A percentile compares a stretch with the other conserved stretches of the same genome.
These are phyloP conservation scores for Combretum micranthum DNA, from an alignment of 345 rosid species.

Conservation along the genomic window DNA sequence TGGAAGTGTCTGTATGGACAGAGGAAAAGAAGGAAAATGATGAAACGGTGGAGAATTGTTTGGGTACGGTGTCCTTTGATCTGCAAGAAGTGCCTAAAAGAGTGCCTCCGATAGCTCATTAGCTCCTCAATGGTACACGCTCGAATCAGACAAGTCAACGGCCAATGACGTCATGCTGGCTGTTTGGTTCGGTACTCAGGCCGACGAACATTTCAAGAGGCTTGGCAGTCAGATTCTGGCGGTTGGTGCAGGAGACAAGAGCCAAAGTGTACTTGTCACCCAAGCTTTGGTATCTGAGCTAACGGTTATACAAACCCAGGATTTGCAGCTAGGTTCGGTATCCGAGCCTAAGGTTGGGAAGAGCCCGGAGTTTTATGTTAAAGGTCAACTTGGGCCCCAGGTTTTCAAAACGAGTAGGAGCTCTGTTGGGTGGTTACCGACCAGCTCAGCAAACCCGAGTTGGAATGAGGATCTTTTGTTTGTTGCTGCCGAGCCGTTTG, in stretches of 20 bases:
- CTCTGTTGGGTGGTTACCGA: constrained; percentile 36
- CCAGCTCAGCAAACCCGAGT: constrained; percentile 57
- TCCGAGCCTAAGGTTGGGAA: constrained; percentile 53
- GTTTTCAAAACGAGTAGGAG: constrained; percentile 74
- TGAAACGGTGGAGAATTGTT: constrained; percentile 37
- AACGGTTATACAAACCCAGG: constrained; percentile 98
- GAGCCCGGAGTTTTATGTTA: constrained; percentile 62
- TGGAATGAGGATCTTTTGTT: constrained; percentile 94
- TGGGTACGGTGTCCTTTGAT: constrained; percentile 89
- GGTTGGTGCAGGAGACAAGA: constrained; percentile 85
- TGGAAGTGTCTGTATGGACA: constrained; percentile 77
- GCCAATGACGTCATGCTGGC: constrained; percentile 96
- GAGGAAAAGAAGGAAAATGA: constrained; percentile 61
- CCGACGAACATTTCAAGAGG: constrained; percentile 93
- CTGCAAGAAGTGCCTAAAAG: constrained; percentile 81
- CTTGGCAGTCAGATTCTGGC: constrained; percentile 98
- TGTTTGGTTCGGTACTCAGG: constrained; percentile 88
- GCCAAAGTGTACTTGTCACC: constrained; percentile 89
- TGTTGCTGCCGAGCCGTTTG: constrained; percentile 91
- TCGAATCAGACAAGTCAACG: constrained; percentile 57
- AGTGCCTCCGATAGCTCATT: constrained; percentile 88
- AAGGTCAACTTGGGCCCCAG: constrained; percentile 80
- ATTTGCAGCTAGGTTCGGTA: constrained; percentile 61
- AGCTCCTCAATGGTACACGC: constrained; percentile 90
- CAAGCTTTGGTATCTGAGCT: constrained; percentile 86